phyloP scores from a whole-genome alignment of 768 basidiomycete species.

The Mycena chlorophos region DNA sequence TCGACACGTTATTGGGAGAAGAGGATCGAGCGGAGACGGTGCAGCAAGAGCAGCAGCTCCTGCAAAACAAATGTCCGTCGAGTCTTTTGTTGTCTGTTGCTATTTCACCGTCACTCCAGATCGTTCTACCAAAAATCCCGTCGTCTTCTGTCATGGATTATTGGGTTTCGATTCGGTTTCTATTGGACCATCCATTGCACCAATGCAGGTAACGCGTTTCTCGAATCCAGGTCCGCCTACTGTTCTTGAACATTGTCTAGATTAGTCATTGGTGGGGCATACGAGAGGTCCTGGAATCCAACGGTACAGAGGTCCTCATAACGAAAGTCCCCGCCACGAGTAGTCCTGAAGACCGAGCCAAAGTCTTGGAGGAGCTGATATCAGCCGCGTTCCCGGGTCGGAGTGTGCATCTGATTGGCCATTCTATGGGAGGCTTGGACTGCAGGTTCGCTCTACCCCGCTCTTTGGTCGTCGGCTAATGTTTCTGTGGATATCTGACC shows the following conservation, averaged over 20 bases:
- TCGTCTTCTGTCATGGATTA: conserved; percentile 95
- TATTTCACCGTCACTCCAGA: conserved; percentile 44
- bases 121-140: conserved; percentile 74
- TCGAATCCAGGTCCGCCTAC: too few species aligned
- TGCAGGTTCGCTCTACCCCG: conserved; percentile 6
- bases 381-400: conserved; percentile 78
- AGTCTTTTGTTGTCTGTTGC: background rate
- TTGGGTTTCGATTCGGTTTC: conserved; percentile 87
- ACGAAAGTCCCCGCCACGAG: conserved; percentile 93
- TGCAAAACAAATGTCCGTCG: conserved; percentile 61
- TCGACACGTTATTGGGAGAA: conserved; percentile 48
- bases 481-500: conserved; percentile 91
- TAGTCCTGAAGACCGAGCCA: conserved; percentile 83
- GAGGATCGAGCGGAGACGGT: conserved; percentile 54
- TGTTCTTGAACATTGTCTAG: too few species aligned
- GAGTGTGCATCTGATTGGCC: conserved; percentile 83
- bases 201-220: conserved; percentile 84
- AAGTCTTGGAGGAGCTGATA: conserved; percentile 83
- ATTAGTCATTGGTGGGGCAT: conserved; percentile 99
- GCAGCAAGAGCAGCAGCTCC: conserved; percentile 45
- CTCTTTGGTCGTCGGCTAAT: conserved; percentile 88
- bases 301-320: conserved; percentile 87
- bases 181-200: conserved; percentile 72
- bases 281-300: conserved; percentile 85
- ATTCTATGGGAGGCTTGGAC: conserved; percentile 10